Percentiles rank a stretch among this genome's conserved stretches.
phyloP scores from a whole-genome alignment of 2,329 filamentous ascomycete genomes.

The Aspergillus pseudoglaucus region DNA sequence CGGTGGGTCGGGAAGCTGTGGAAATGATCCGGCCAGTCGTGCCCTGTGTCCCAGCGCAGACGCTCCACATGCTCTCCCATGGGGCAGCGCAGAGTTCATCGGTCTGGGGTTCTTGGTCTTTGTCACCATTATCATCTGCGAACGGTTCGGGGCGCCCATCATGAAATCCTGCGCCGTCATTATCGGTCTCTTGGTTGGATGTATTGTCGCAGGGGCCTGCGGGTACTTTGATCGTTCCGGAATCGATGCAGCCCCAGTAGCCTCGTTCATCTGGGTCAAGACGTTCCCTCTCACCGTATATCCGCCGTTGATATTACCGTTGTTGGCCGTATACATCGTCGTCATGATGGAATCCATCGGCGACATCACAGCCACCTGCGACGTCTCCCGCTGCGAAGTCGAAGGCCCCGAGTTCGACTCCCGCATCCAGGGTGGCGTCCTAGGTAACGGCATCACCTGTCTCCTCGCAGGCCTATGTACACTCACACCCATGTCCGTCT shows the following conservation, averaged over 20 bases:
- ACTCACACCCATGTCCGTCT: conserved; percentile 62
- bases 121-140: conserved; percentile 60
- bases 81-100: conserved; percentile 59
- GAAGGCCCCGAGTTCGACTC: conserved; percentile 59
- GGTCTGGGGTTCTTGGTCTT: conserved; percentile 64
- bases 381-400: conserved; percentile 58
- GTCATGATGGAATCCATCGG: conserved; percentile 63
- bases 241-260: conserved; percentile 56
- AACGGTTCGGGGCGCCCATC: conserved; percentile 63
- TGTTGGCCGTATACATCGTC: conserved; percentile 54
- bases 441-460: conserved; percentile 62
- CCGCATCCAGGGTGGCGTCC: conserved; percentile 62
- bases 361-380: conserved; percentile 62
- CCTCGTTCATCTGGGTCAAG: conserved; percentile 64
- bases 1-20: conserved; percentile 52
- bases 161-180: conserved; percentile 65
- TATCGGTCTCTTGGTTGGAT: conserved; percentile 58
- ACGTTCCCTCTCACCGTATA: conserved; percentile 62
- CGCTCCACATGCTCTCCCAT: conserved; percentile 56
- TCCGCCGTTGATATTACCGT: conserved; percentile 58
- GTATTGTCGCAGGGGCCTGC: conserved; percentile 59
- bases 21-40: conserved; percentile 39
- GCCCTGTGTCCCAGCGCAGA: conserved; percentile 53
- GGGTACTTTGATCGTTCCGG: conserved; percentile 57
- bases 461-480: conserved; percentile 58